Base-by-base conservation (phyloP, 352 stramenopile species). In the Thalassiosira livingstoniorum region DNA sequence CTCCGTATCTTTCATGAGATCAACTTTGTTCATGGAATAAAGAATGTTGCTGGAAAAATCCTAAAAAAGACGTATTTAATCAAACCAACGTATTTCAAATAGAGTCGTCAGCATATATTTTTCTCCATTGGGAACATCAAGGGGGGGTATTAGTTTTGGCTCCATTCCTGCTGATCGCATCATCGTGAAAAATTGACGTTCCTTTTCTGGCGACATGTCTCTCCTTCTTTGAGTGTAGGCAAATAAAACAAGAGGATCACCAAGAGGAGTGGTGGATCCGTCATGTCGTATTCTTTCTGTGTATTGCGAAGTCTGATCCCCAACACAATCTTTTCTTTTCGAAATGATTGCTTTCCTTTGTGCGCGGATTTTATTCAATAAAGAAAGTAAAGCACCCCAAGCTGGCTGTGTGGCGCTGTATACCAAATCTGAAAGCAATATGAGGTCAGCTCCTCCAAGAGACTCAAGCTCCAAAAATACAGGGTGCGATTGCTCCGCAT, bases 81-180 rank as follows among this genome's bases (percentile, higher is more conserved):
- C 53, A 53, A 34, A 29, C 68, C 68, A 76, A 47, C 69, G 43
- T 51, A 78, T 34, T 43, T 78, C 69, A 58, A 78, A 78, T 27
- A 78, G n/a, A 47, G 58, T 54, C 51, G 69, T 78, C 31, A 78
- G 57, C 57, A 78, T 78, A 34, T 78, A 78, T 27, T 68, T 78
- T 18, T 78, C 57, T 53, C 57, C 57, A 39, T 78, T 23, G 34
- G 69, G 69, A 70, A 78, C 70, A 43, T 2, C 34, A 63, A n/a
- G 39, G 21, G 69, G 42, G 3, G 69, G 69, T 21, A 78, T 53
- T 21, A 78, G 25, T 13, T 70, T 43, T 45, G 69, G 57, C 32
- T 78, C 58, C 58, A 78, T 78, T 25, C 69, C 57, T 47, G 42
- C 69, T 0, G 47, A n/a, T 54, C 39, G 45, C 1, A 78, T 4